Evolutionary conservation across 2,329 filamentous ascomycete genomes (phyloP).

Genomic region (Beauveria rudraprayagi): DNA sequence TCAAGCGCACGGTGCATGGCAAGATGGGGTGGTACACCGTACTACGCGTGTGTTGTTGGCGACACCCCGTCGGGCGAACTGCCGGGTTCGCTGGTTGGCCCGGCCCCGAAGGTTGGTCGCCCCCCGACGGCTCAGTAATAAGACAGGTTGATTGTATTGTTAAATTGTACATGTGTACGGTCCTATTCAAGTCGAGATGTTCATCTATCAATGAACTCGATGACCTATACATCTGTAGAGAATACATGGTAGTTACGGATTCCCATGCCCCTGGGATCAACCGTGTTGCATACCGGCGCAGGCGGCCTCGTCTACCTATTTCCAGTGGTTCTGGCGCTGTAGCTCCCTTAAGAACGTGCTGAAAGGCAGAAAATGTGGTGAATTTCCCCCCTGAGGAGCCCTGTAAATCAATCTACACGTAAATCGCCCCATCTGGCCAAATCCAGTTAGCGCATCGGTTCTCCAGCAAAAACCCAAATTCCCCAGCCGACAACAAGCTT

Average conservation of each 20-base stretch:
- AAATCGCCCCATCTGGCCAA: not conserved
- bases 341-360: not conserved
- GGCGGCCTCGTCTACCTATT: too few relatives aligned
- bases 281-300: too few relatives aligned
- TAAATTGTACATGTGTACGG: not conserved
- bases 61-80: not conserved
- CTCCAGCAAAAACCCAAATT: not conserved
- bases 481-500: not conserved
- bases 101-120: not conserved
- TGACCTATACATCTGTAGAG: too few relatives aligned
- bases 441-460: not conserved
- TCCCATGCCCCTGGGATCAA: too few relatives aligned
- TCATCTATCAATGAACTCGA: too few relatives aligned
- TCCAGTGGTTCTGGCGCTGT: not conserved
- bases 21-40: too few relatives aligned
- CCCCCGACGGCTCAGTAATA: not conserved
- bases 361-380: not conserved
- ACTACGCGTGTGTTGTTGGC: not conserved
- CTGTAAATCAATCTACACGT: not conserved
- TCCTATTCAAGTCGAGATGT: not conserved
- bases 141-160: not conserved
- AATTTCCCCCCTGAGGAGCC: not conserved
- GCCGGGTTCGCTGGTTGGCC: slow-evolving; percentile 2
- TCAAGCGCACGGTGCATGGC: not conserved
- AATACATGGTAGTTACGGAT: too few relatives aligned